phyloP scores from a whole-genome alignment of 768 basidiomycete species.

The Suillus lakei region DNA sequence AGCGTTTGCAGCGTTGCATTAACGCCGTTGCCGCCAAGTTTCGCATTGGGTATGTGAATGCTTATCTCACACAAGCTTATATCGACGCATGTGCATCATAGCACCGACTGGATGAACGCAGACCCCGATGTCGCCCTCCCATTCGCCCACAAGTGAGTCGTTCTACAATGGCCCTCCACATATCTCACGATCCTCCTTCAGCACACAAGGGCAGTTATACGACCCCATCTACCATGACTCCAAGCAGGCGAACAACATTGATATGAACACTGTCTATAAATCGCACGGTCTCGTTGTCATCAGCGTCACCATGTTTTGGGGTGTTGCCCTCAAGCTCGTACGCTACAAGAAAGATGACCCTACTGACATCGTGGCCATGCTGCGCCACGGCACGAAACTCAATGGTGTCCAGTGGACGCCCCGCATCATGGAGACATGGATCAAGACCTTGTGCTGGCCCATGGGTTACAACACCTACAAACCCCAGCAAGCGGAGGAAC shows the following conservation, averaged over 20 bases:
- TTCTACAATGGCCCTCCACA: slow-evolving; percentile 9
- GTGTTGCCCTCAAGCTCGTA: slow-evolving; percentile 72
- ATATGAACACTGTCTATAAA: slow-evolving; percentile 59
- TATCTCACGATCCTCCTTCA: slow-evolving; percentile 15
- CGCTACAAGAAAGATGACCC: slow-evolving; percentile 68
- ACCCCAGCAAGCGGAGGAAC: slow-evolving; percentile 45
- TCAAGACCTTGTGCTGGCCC: slow-evolving; percentile 59
- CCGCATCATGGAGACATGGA: slow-evolving; percentile 59
- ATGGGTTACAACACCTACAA: slow-evolving; percentile 65
- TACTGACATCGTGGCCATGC: slow-evolving; percentile 66
- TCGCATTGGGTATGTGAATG: slow-evolving; percentile 46
- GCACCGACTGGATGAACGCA: slow-evolving; percentile 76
- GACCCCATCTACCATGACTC: slow-evolving; percentile 68
- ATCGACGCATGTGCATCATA: slow-evolving; percentile 9
- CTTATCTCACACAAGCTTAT: background rate
- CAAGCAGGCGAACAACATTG: slow-evolving; percentile 53
- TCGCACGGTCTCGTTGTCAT: slow-evolving; percentile 59
- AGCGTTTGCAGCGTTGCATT: slow-evolving; percentile 62
- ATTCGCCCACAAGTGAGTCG: slow-evolving; percentile 62
- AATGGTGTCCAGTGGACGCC: slow-evolving; percentile 61
- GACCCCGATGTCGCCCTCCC: slow-evolving; percentile 76
- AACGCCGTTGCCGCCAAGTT: slow-evolving; percentile 54
- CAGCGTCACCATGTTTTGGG: slow-evolving; percentile 74
- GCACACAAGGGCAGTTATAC: slow-evolving; percentile 36
- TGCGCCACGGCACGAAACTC: slow-evolving; percentile 61